phyloP scores from a whole-genome alignment of 2,329 filamentous ascomycete genomes.

The Onygenales sp. region DNA sequence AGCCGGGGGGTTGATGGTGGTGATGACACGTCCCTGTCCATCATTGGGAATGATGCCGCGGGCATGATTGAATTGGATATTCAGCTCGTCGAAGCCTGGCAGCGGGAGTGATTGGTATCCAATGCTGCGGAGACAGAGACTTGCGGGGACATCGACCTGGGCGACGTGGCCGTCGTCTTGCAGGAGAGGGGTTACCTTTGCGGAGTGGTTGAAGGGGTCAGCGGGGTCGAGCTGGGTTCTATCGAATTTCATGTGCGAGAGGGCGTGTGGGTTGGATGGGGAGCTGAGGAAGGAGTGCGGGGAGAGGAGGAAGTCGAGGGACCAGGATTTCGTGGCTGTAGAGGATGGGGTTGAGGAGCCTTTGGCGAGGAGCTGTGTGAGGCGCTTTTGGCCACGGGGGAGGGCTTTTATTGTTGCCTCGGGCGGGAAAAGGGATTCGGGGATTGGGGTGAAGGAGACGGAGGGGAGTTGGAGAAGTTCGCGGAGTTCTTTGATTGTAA shows the following conservation, averaged over 20 bases:
- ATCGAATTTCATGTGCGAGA: constrained; percentile 60
- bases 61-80: constrained; percentile 65
- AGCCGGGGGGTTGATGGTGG: constrained; percentile 13
- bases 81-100: constrained; percentile 61
- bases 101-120: constrained; percentile 80
- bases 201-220: constrained; percentile 42
- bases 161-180: constrained; percentile 23
- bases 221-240: constrained; percentile 43
- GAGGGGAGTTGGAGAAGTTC: constrained; percentile 71
- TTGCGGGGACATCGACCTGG: constrained; percentile 39
- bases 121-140: constrained; percentile 82
- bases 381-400: constrained; percentile 63
- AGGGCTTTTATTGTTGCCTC: constrained; percentile 54
- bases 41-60: constrained; percentile 78
- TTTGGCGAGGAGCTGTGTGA: constrained; percentile 73
- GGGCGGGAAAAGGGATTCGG: constrained; percentile 55
- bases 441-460: constrained; percentile 63
- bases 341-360: constrained; percentile 49
- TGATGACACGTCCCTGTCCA: constrained; percentile 60
- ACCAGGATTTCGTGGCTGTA: constrained; percentile 60
- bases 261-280: constrained; percentile 33
- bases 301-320: constrained; percentile 74
- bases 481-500: constrained; percentile 88
- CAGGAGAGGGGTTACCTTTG: constrained; percentile 30
- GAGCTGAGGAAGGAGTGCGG: constrained; percentile 58